Evolutionary conservation across 768 basidiomycete genomes (phyloP).

Genomic region (Mycena maculata): DNA sequence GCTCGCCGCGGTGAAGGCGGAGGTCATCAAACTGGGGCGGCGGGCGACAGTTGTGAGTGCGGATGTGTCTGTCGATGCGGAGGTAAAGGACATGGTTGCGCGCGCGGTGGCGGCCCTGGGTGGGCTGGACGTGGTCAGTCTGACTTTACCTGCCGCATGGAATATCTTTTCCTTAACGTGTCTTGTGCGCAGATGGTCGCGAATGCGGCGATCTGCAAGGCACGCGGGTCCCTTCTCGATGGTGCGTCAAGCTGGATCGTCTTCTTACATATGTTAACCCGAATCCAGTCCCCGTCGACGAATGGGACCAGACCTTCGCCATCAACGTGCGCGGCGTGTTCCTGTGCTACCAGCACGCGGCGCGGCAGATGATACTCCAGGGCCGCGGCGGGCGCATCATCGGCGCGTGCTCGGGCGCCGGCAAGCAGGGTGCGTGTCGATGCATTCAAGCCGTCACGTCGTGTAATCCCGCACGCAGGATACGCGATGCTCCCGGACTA

Average conservation of each 20-base stretch:
- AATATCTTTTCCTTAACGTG: neutral
- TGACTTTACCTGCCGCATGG: neutral
- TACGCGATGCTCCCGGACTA: slow-evolving; percentile 34
- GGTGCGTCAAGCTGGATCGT: slow-evolving; percentile 5
- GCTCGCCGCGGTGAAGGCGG: slow-evolving; percentile 35
- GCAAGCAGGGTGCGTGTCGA: slow-evolving; percentile 34
- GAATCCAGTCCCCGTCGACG: neutral
- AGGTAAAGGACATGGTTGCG: slow-evolving; percentile 39
- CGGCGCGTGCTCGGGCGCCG: slow-evolving; percentile 43
- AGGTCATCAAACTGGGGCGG: slow-evolving; percentile 35
- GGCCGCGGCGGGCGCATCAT: slow-evolving; percentile 45
- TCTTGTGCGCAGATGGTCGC: slow-evolving; percentile 23
- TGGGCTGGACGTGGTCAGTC: slow-evolving; percentile 39
- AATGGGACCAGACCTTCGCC: slow-evolving; percentile 19
- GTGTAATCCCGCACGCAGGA: slow-evolving; percentile 2
- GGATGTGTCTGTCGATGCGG: slow-evolving; percentile 39
- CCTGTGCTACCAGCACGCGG: slow-evolving; percentile 42
- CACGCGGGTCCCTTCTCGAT: slow-evolving; percentile 10
- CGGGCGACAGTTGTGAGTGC: slow-evolving; percentile 29
- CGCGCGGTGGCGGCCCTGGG: slow-evolving; percentile 20
- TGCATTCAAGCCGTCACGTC: neutral
- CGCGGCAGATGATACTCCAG: slow-evolving; percentile 41
- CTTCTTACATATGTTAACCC: too few relatives aligned
- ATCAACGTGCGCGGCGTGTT: slow-evolving; percentile 24
- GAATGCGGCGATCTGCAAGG: slow-evolving; percentile 22